phyloP scores from a whole-genome alignment of 2,329 filamentous ascomycete genomes.

The Lasiodiplodia sp. region DNA sequence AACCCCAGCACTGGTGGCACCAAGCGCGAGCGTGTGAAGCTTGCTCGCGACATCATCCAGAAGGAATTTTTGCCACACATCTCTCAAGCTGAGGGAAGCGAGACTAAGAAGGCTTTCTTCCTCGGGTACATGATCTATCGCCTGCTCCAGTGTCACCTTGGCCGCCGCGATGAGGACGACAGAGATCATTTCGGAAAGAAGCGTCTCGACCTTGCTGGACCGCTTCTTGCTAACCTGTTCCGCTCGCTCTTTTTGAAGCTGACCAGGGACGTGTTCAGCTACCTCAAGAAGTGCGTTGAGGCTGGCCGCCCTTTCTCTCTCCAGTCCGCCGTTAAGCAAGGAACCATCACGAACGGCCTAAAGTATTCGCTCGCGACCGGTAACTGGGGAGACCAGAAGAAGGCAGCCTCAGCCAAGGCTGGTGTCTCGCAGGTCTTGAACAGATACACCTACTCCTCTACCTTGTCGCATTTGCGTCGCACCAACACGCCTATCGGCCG shows the following conservation, averaged over 20 bases:
- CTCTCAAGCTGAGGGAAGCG: constrained; percentile 91
- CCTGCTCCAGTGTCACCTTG: constrained; percentile 89
- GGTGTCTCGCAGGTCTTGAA: constrained; percentile 98
- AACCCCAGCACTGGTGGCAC: constrained; percentile 68
- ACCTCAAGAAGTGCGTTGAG: constrained; percentile 92
- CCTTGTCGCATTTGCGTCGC: constrained; percentile 91
- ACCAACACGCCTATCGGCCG: constrained; percentile 98
- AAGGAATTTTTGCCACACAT: constrained; percentile 98
- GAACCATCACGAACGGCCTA: constrained; percentile 88
- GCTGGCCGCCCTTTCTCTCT: constrained; percentile 88
- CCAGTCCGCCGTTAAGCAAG: constrained; percentile 87
- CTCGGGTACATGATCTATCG: constrained; percentile 99
- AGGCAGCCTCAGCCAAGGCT: constrained; percentile 91
- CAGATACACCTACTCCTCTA: constrained; percentile 96
- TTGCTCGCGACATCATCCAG: constrained; percentile 92
- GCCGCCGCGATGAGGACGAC: constrained; percentile 92
- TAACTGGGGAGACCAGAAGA: constrained; percentile 99
- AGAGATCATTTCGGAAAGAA: constrained; percentile 99
- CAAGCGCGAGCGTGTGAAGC: constrained; percentile 88
- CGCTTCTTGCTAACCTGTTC: constrained; percentile 95
- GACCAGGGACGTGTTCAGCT: constrained; percentile 87
- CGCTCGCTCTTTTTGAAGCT: constrained; percentile 89
- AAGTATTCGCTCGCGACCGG: constrained; percentile 97
- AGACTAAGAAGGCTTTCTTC: constrained; percentile 97
- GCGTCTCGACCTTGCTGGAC: constrained; percentile 92